phyloP scores from a whole-genome alignment of 2,329 filamentous ascomycete genomes.

The Fusarium mundagurra region DNA sequence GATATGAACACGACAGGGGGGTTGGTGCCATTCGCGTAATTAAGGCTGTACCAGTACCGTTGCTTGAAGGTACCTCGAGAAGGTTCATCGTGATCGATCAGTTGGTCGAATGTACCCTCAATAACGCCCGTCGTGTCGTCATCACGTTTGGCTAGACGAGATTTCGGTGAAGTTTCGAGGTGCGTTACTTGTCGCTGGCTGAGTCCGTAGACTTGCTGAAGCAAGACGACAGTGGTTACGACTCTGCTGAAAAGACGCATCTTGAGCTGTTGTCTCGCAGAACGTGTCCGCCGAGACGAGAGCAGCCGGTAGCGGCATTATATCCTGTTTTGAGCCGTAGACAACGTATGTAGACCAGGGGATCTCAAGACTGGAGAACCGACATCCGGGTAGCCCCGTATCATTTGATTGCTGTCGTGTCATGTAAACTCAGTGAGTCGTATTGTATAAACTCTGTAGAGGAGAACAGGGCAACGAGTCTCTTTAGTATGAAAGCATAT shows the following conservation, averaged over 20 bases:
- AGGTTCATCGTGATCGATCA: neutral
- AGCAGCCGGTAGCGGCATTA: neutral
- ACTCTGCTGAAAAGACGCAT: neutral
- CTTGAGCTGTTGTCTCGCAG: neutral
- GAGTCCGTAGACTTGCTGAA: neutral
- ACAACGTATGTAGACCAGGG: neutral
- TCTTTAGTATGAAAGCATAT: neutral
- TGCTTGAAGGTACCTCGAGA: conserved; percentile 1
- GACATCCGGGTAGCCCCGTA: neutral
- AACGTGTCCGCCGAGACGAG: neutral
- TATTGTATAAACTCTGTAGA: neutral
- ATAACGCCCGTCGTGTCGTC: neutral
- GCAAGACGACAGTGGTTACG: neutral
- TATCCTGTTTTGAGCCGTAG: neutral
- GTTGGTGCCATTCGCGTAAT: neutral
- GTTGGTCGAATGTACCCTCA: neutral
- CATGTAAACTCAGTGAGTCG: neutral
- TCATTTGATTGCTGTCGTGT: neutral
- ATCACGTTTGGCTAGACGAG: neutral
- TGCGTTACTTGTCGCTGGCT: neutral
- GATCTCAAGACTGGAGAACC: neutral
- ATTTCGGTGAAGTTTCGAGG: neutral
- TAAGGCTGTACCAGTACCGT: conserved; percentile 6
- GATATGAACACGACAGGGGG: neutral
- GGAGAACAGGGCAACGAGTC: neutral